Evolutionary conservation across 176 grass and related monocot genomes (phyloP), one percentile per base, ranked within the genome.

Genomic region (Tillandsia fasciculata): DNA sequence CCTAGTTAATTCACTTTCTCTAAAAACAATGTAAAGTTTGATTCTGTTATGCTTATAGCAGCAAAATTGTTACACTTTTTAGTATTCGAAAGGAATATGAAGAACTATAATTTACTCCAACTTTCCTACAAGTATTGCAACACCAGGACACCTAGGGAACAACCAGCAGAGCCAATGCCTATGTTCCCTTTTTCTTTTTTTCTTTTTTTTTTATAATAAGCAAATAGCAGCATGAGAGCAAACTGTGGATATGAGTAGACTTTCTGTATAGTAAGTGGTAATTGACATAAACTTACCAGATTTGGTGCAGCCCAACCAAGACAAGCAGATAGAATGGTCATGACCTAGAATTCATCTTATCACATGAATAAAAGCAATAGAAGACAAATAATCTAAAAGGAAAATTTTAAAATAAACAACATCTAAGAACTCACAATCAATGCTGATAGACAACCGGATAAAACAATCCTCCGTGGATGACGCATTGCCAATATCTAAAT

Each of bases 401-500:
- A 26, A 33, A 10, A 53, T 71, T 66, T 6, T 17, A 79, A 63
- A 76, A 72, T 49, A 49, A 3, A 14, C 0, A 42, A 49, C 14
- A 7, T 64, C 65, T 49, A 12, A 65, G 68, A 58, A 78, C 89
- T 99, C 79, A 99, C 94, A 82, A 64, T 83, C 76, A 90, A 74
- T 63, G 94, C 74, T 3, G 61, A 48, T 69, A 99, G 69, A 75
- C 89, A 93, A 51, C 94, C 94, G 52, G 87, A 33, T 67, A 99
- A 81, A 65, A 99, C 94, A 10, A 93, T 80, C 67, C 80, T 92
- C 72, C 94, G 83, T 2, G 94, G 89, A 84, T 99, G 69, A 17
- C 89, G 79, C 94, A 99, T 99, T 64, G 94, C 94, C 74, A 99
- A 79, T 74, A 99, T 93, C 94, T 99, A 76, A 64, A 89, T 63